Percentiles rank a stretch among this genome's conserved stretches.
These are phyloP conservation scores for Cinnamomum chago DNA, from an alignment of 164 flowering plant genomes.

Conservation along the genomic window DNA sequence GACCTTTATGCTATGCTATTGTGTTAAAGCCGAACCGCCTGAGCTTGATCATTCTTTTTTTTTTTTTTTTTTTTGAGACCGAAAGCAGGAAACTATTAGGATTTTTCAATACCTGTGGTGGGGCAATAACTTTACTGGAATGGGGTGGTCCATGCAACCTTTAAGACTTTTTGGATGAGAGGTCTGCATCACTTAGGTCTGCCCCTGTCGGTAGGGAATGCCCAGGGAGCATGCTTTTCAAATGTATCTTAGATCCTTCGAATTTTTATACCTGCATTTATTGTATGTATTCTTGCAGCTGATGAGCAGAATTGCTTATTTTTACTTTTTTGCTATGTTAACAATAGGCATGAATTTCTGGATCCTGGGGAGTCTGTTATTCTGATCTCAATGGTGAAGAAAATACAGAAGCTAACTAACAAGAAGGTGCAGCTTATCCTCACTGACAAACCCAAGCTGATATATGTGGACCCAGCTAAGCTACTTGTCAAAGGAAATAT, in stretches of 20 bases:
- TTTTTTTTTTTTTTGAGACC: too few relatives aligned
- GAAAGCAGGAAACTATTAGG: too few relatives aligned
- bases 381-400: slow-evolving; percentile 96
- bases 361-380: slow-evolving; percentile 95
- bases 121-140: too few relatives aligned
- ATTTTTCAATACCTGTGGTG: too few relatives aligned
- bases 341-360: slow-evolving; percentile 84
- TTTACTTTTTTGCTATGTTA: not conserved
- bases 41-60: too few relatives aligned
- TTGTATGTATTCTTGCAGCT: not conserved
- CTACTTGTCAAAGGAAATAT: slow-evolving; percentile 72
- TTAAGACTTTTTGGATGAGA: too few relatives aligned
- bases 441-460: slow-evolving; percentile 89
- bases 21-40: too few relatives aligned
- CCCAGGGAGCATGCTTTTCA: not conserved
- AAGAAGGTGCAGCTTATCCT: slow-evolving; percentile 99
- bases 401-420: slow-evolving; percentile 74
- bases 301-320: not conserved
- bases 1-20: too few relatives aligned
- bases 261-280: not conserved
- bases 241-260: not conserved
- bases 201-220: not conserved
- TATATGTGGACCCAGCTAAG: slow-evolving; percentile 88
- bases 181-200: not conserved
- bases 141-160: too few relatives aligned